These are phyloP conservation scores for Sclerotinia subarctica DNA, from an alignment of 2,329 filamentous ascomycete species.

Conservation along the genomic window DNA sequence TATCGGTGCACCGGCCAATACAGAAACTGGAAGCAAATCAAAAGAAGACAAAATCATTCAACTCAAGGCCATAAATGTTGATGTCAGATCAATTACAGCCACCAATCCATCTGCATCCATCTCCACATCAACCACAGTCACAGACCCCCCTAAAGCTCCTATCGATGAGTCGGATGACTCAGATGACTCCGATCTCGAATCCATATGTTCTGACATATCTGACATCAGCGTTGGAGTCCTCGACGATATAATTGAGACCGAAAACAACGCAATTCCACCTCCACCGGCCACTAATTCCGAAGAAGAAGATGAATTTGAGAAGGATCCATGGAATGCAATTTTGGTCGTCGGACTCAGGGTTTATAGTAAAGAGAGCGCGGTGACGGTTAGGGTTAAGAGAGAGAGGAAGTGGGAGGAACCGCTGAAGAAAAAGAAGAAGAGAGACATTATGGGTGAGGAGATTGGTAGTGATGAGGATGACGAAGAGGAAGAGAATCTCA, in stretches of 20 bases:
- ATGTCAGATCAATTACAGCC: not conserved
- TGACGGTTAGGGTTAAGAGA: conserved; percentile 32
- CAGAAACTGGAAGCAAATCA: not conserved
- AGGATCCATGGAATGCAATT: conserved; percentile 61
- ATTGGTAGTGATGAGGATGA: conserved; percentile 45
- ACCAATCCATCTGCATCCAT: not conserved
- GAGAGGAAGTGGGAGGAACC: conserved; percentile 29
- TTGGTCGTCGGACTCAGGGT: conserved; percentile 59
- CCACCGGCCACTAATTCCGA: conserved; percentile 29
- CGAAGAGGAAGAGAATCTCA: conserved; percentile 14
- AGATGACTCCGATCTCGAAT: conserved; percentile 24
- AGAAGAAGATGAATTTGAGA: conserved; percentile 53
- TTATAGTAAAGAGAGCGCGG: conserved; percentile 49
- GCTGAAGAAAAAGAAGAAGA: conserved; percentile 30
- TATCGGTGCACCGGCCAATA: not conserved
- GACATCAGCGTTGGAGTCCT: conserved; percentile 25
- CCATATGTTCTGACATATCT: conserved; percentile 28
- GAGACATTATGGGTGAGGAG: conserved; percentile 45
- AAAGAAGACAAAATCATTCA: conserved; percentile 5
- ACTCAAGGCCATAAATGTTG: conserved; percentile 8
- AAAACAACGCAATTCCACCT: conserved; percentile 20
- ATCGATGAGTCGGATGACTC: not conserved
- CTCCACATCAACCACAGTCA: not conserved
- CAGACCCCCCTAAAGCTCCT: not conserved
- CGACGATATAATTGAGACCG: conserved; percentile 28